Evolutionary conservation across 2,329 filamentous ascomycete genomes (phyloP).

Genomic region (Lasiodiplodia citricola): DNA sequence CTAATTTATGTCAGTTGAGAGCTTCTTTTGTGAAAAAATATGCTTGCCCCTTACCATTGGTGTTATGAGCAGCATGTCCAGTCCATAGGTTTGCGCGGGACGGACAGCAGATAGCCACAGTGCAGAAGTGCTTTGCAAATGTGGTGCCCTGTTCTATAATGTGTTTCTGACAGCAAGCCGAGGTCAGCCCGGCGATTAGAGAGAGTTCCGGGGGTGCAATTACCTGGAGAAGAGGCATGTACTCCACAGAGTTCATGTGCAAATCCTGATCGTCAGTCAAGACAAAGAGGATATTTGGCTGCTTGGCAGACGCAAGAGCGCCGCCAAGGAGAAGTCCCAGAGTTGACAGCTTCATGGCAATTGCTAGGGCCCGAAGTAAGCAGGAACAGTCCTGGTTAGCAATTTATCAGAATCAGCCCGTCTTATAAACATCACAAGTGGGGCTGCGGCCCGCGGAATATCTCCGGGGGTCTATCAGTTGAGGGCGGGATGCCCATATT

Average conservation of each 20-base stretch:
- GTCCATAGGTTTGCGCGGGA: constrained; percentile 70
- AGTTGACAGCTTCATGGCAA: constrained; percentile 9
- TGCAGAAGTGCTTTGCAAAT: constrained; percentile 69
- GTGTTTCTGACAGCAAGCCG: constrained; percentile 48
- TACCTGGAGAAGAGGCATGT: constrained; percentile 61
- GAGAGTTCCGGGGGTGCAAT: background rate
- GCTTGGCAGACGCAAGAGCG: constrained; percentile 22
- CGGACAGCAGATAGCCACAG: constrained; percentile 70
- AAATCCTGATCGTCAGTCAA: constrained; percentile 72
- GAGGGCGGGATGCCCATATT: background rate
- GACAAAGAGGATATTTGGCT: constrained; percentile 67
- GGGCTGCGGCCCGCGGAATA: background rate
- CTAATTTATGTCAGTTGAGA: background rate
- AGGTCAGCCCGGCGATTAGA: background rate
- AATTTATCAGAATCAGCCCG: too few relatives aligned
- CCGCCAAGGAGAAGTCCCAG: constrained; percentile 12
- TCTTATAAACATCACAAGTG: constrained; percentile 1
- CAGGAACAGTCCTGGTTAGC: background rate
- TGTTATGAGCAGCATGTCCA: constrained; percentile 71
- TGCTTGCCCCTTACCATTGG: constrained; percentile 53
- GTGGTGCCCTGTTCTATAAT: constrained; percentile 63
- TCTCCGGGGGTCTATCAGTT: background rate
- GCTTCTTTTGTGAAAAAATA: background rate
- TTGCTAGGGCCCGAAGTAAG: background rate
- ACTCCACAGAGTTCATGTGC: constrained; percentile 64